Evolutionary conservation across 164 flowering plant genomes (phyloP).

Genomic region (Umbilicus rupestris): DNA sequence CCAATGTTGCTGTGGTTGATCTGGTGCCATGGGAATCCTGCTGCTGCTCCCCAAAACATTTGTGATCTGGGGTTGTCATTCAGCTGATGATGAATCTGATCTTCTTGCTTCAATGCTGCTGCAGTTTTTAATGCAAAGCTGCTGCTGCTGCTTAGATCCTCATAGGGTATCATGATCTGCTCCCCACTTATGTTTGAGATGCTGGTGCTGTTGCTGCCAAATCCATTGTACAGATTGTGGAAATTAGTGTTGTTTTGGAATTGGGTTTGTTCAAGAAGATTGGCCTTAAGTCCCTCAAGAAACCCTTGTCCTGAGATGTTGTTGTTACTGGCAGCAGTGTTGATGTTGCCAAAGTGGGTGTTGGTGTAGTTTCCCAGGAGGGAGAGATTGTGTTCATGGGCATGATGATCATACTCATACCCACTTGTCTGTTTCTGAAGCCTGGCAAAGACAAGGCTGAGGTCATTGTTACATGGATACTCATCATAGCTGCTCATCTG

Average conservation of each 20-base stretch:
- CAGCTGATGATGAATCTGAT: neutral
- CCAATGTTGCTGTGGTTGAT: neutral
- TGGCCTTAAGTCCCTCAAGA: slow-evolving; percentile 8
- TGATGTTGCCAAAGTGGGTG: slow-evolving; percentile 5
- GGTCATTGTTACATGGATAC: neutral
- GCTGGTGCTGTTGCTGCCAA: neutral
- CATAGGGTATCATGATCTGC: neutral
- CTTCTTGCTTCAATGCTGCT: neutral
- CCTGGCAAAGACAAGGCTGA: slow-evolving; percentile 8
- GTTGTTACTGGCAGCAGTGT: neutral
- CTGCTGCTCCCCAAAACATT: neutral
- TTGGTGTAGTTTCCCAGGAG: slow-evolving; percentile 1
- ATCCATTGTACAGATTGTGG: slow-evolving; percentile 7
- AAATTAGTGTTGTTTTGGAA: neutral
- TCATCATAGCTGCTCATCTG: neutral
- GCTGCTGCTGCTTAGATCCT: neutral
- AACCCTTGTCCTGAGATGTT: neutral
- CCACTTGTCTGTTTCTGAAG: slow-evolving; percentile 7
- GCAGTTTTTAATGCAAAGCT: neutral
- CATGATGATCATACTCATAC: neutral
- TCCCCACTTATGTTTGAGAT: slow-evolving; percentile 4
- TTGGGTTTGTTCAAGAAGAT: neutral
- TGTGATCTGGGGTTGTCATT: slow-evolving; percentile 1
- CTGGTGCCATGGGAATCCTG: slow-evolving; percentile 7
- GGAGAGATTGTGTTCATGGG: slow-evolving; percentile 1